These are phyloP conservation scores for Mitragyna speciosa DNA, from an alignment of 257 asterid genomes.

Conservation along the genomic window DNA sequence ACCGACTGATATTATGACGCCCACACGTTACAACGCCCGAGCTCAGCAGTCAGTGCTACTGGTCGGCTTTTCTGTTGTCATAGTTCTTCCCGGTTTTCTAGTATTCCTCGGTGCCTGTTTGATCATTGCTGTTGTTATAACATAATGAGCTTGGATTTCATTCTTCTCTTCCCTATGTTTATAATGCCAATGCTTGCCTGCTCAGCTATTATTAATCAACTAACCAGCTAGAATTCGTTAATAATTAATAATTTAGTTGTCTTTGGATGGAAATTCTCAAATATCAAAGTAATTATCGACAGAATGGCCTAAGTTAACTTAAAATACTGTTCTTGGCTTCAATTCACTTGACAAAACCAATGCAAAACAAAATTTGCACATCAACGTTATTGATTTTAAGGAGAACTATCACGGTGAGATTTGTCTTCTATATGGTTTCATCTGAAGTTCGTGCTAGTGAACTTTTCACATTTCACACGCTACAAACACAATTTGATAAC, in stretches of 20 bases:
- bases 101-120: background rate
- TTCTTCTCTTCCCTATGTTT: background rate
- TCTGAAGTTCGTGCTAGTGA: background rate
- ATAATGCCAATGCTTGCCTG: background rate
- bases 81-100: constrained; percentile 25
- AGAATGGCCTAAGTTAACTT: background rate
- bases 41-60: background rate
- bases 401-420: background rate
- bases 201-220: background rate
- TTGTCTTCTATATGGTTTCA: background rate
- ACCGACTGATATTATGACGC: constrained; percentile 37
- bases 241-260: background rate
- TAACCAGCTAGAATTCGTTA: background rate
- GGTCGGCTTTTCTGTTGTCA: constrained; percentile 17
- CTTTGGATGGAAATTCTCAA: background rate
- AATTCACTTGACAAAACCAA: background rate
- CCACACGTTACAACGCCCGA: constrained; percentile 32
- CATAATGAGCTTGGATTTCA: background rate
- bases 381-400: background rate
- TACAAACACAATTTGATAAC: background rate
- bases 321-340: too few relatives aligned
- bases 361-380: background rate
- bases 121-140: constrained; percentile 1
- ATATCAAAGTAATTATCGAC: background rate
- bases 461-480: background rate